Evolutionary conservation across 2,329 filamentous ascomycete genomes (phyloP).

Genomic region (Apiospora kogelbergensis): DNA sequence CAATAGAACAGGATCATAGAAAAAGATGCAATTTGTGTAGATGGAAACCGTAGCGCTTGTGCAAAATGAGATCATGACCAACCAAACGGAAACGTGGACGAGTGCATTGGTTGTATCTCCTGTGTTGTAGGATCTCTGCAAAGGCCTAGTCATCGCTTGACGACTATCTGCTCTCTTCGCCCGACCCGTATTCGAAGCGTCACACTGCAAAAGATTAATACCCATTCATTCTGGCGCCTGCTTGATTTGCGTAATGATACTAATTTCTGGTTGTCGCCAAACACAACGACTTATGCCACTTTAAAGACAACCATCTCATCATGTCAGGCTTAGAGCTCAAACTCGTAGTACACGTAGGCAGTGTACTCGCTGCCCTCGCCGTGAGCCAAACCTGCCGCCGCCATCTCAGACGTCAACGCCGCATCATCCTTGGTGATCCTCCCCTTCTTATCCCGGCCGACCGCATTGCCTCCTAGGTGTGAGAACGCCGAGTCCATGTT

Average conservation of each 20-base stretch:
- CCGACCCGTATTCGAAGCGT: neutral
- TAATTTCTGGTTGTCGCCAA: neutral
- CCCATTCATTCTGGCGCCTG: neutral
- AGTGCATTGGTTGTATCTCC: neutral
- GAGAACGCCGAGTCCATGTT: slow-evolving; percentile 82
- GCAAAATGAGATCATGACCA: neutral
- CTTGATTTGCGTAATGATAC: slow-evolving; percentile 5
- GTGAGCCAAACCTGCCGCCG: slow-evolving; percentile 64
- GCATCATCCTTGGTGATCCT: slow-evolving; percentile 88
- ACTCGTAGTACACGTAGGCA: slow-evolving; percentile 95
- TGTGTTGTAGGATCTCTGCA: neutral
- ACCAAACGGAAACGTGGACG: neutral
- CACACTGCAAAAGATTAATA: neutral
- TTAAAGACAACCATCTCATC: neutral
- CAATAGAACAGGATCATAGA: slow-evolving; percentile 4
- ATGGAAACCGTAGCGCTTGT: neutral
- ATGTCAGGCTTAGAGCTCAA: slow-evolving; percentile 60
- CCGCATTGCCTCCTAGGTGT: slow-evolving; percentile 91
- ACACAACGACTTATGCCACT: neutral
- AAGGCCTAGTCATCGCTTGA: neutral
- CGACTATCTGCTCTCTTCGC: neutral
- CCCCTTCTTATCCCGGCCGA: slow-evolving; percentile 91
- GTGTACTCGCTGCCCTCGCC: slow-evolving; percentile 82
- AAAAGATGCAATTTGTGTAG: neutral
- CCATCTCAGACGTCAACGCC: slow-evolving; percentile 77